Base-by-base conservation (phyloP, 495 filamentous ascomycete genomes). In the Apiosordaria backusii region DNA sequence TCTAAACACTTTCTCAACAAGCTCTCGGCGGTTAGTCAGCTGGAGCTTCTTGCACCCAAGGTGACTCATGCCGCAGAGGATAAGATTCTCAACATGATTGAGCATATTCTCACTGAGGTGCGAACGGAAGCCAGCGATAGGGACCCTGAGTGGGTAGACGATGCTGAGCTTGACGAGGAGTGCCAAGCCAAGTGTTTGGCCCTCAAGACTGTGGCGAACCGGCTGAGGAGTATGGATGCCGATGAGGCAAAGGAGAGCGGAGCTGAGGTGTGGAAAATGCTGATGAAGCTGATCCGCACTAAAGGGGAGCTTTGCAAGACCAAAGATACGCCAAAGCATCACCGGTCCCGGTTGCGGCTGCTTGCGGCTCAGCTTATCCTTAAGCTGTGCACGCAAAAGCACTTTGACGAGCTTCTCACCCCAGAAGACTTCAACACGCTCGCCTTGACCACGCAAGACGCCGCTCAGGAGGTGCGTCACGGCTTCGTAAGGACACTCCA, bases 161-260 rank as follows among this genome's bases (percentile, higher is more conserved):
- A 93, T 62, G 81, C 84, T 2, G 81, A 85, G 16, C 73, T 90
- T 35, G 92, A 97, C 55, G 88, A 93, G 19, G 92, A 98, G 68
- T 87, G 88, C 18, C 83, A 88, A 50, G 90, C 92, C 21, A 97
- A 98, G 75, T 84, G 87, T 61, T 92, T 93, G 83, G 91, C 94
- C n/a, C 81, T 98, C 40, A 92, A 89, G 71, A 88, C 92, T 35
- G 85, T 97, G 21, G 92, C 96, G 25, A 99, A 97, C 73, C 86
- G 90, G 54, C 82, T 97, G 2, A 87, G 91, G 24, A 88, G 90
- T 21, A 79, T 83, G 18, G 80, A 84, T 63, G 86, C 79, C 13
- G 84, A 86, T 19, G 84, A 85, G 60, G 86, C 90, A 67, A 86
- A 86, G 64, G 85, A 87, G 18, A 81, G 86, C 60, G 89, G 91